phyloP scores from a whole-genome alignment of 371 early-diverging fungal species.

The Hamiltosporidium magnivora region DNA sequence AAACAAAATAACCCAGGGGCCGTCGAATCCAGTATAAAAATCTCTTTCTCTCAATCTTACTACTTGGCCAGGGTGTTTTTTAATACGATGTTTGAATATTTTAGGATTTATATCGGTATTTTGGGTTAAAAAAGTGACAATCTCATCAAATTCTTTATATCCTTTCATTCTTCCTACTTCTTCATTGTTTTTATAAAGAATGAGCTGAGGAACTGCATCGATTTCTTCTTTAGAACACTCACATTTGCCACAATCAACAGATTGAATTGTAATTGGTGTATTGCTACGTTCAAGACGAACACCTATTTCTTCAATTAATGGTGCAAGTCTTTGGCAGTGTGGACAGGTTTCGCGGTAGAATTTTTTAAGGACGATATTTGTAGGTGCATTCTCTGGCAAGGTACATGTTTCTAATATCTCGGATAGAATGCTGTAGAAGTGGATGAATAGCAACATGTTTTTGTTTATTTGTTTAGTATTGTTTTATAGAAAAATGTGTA shows the following conservation, averaged over 20 bases:
- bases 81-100: conserved; percentile 23
- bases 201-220: conserved; percentile 48
- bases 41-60: conserved; percentile 35
- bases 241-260: conserved; percentile 50
- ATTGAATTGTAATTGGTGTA: conserved; percentile 25
- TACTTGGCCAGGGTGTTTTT: conserved; percentile 14
- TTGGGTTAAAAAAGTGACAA: conserved; percentile 34
- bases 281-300: conserved; percentile 24
- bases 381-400: not conserved
- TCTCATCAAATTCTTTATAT: conserved; percentile 16
- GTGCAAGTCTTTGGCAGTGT: conserved; percentile 43
- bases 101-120: conserved; percentile 19
- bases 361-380: conserved; percentile 23
- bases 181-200: conserved; percentile 36
- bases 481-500: too few relatives aligned
- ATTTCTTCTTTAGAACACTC: conserved; percentile 30
- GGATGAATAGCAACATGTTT: too few relatives aligned
- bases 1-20: conserved; percentile 57
- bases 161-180: conserved; percentile 29
- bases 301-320: conserved; percentile 41
- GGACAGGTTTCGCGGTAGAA: conserved; percentile 46
- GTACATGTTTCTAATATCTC: not conserved
- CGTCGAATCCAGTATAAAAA: conserved; percentile 54
- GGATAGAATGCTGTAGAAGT: too few relatives aligned
- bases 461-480: too few relatives aligned